Conservation (phyloP, 805 yeast species). For the Deakozyma indianensis region DNA sequence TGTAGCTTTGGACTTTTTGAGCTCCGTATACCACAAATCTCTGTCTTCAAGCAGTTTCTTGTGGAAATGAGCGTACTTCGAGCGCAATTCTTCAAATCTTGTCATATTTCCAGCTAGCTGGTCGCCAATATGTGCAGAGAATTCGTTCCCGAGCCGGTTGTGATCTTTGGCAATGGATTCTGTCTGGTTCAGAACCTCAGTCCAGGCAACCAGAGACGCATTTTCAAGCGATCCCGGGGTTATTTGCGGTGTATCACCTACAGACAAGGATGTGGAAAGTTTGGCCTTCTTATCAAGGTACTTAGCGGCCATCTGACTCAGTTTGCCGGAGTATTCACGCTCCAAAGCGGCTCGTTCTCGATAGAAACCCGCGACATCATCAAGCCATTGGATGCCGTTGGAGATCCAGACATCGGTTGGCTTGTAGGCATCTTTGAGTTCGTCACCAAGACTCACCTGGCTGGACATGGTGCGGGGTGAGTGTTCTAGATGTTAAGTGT, state of each 20-base stretch:
- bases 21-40: slow-evolving; percentile 37
- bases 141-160: slow-evolving; percentile 40
- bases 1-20: slow-evolving; percentile 50
- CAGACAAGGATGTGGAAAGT: slow-evolving; percentile 51
- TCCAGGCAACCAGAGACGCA: slow-evolving; percentile 84
- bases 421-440: slow-evolving; percentile 53
- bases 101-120: slow-evolving; percentile 41
- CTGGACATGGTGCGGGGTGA: no score
- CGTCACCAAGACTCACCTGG: slow-evolving; percentile 10
- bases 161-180: slow-evolving; percentile 65
- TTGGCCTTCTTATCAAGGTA: slow-evolving; percentile 67
- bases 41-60: slow-evolving; percentile 37
- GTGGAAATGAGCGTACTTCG: slow-evolving; percentile 42
- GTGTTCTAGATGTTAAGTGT: no score
- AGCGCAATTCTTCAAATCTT: slow-evolving; percentile 39
- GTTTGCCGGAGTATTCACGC: slow-evolving; percentile 61
- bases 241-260: slow-evolving; percentile 79
- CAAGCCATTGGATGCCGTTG: slow-evolving; percentile 59
- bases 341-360: slow-evolving; percentile 72
- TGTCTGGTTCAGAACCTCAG: slow-evolving; percentile 68
- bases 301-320: slow-evolving; percentile 49
- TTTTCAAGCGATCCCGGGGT: slow-evolving; percentile 94
- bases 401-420: slow-evolving; percentile 61
- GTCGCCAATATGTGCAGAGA: slow-evolving; percentile 44
- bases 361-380: slow-evolving; percentile 72